These are phyloP conservation scores for Coemansia erecta DNA, from an alignment of 192 early-diverging fungal genomes.

Conservation along the genomic window DNA sequence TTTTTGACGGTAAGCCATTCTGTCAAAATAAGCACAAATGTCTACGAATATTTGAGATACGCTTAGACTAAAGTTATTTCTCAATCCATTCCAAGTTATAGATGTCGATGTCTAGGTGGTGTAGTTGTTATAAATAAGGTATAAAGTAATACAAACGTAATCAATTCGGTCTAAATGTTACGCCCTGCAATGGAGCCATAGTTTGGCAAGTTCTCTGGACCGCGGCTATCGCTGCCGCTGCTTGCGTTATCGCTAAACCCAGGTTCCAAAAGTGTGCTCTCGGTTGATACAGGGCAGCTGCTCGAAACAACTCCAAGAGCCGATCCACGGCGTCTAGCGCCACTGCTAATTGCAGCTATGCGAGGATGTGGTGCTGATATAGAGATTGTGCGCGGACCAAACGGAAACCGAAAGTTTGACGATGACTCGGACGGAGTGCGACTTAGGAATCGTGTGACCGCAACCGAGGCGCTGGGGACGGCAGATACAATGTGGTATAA, in stretches of 20 bases:
- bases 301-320: constrained; percentile 1
- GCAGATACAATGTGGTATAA: constrained; percentile 53
- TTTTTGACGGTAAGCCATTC: constrained; percentile 39
- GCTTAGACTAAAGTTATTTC: no score
- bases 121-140: background rate
- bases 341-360: background rate
- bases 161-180: background rate
- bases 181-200: constrained; percentile 9
- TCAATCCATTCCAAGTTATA: background rate
- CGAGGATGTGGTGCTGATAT: background rate
- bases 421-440: constrained; percentile 15
- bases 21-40: no score
- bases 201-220: constrained; percentile 13
- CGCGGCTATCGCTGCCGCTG: background rate
- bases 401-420: constrained; percentile 6
- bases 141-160: background rate
- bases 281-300: constrained; percentile 1
- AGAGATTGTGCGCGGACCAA: constrained; percentile 1
- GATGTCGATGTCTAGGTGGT: background rate
- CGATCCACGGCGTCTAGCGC: background rate
- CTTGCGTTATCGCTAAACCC: background rate
- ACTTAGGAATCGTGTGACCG: constrained; percentile 13
- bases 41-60: background rate
- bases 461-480: constrained; percentile 14
- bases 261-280: background rate